A percentile compares a stretch with the other conserved stretches of the same genome.
Conservation (phyloP, 768 basidiomycete genomes). For the Epithele typhae region DNA sequence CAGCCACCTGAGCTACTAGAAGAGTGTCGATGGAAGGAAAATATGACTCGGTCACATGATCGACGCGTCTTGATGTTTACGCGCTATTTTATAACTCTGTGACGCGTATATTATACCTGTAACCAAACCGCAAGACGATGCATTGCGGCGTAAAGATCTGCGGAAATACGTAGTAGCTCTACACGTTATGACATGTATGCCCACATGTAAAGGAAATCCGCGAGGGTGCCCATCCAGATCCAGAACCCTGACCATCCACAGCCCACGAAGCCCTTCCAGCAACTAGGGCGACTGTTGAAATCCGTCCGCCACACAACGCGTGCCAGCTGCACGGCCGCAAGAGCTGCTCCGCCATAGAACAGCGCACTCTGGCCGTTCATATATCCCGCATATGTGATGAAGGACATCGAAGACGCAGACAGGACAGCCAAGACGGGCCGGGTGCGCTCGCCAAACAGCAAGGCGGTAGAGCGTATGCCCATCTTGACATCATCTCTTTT, state of each 20-base stretch:
- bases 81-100: no score
- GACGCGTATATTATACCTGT: no score
- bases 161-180: no score
- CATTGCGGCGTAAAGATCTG: no score
- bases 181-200: no score
- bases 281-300: constrained; percentile 71
- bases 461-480: constrained; percentile 91
- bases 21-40: background rate
- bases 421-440: constrained; percentile 72
- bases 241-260: constrained; percentile 88
- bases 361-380: constrained; percentile 71
- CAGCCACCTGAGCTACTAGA: no score
- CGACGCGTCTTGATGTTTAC: no score
- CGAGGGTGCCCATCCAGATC: constrained; percentile 78
- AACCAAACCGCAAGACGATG: no score
- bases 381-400: constrained; percentile 76
- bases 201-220: constrained; percentile 36
- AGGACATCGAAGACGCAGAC: constrained; percentile 65
- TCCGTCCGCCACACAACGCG: constrained; percentile 73
- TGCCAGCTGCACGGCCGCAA: constrained; percentile 73
- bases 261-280: constrained; percentile 85
- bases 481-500: constrained; percentile 84
- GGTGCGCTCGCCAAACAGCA: constrained; percentile 79
- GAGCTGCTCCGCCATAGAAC: constrained; percentile 75
- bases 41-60: constrained; percentile 14